Conservation (phyloP, 345 rosid species). For the Durio zibethinus region DNA sequence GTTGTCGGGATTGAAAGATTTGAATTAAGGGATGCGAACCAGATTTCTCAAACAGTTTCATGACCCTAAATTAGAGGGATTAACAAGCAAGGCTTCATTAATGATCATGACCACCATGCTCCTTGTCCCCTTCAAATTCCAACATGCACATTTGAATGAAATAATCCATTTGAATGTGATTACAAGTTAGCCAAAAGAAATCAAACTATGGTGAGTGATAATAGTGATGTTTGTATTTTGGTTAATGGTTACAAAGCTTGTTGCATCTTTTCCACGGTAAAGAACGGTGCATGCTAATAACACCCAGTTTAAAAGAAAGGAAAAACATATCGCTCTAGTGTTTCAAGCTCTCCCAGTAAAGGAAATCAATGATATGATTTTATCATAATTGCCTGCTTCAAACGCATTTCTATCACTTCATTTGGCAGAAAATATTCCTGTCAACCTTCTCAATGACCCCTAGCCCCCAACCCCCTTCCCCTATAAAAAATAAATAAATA, state of each 20-base stretch:
- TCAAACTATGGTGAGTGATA: neutral
- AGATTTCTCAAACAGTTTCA: slow-evolving; percentile 3
- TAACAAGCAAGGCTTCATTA: neutral
- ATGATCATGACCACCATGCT: neutral
- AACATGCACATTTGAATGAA: neutral
- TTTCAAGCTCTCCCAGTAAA: neutral
- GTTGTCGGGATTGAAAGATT: slow-evolving; percentile 16
- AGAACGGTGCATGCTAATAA: neutral
- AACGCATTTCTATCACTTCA: neutral
- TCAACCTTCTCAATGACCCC: neutral
- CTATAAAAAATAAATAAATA: no score
- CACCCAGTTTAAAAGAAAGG: neutral
- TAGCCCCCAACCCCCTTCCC: neutral
- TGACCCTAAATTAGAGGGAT: neutral
- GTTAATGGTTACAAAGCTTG: neutral
- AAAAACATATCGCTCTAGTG: neutral
- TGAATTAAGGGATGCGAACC: neutral
- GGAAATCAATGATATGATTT: neutral
- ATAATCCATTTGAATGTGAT: neutral
- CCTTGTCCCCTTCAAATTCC: neutral
- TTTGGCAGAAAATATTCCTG: neutral
- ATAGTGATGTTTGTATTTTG: neutral
- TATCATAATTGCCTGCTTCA: neutral
- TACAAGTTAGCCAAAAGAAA: neutral
- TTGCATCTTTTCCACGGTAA: neutral